Percentiles rank a stretch among this genome's conserved stretches.
Conservation (phyloP, 305 asterid species). For the Fraxinus greggii region DNA sequence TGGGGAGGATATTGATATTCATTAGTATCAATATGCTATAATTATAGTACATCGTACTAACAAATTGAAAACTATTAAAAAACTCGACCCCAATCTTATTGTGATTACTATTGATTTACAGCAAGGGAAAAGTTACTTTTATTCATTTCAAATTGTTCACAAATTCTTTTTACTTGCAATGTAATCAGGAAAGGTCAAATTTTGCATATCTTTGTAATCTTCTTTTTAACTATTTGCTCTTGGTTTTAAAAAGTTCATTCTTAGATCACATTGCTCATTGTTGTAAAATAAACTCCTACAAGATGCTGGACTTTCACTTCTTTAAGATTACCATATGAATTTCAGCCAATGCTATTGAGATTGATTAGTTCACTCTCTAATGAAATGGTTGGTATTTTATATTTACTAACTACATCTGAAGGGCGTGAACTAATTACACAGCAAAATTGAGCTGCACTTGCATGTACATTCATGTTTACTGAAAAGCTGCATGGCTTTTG, state of each 20-base stretch:
- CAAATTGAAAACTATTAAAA: neutral
- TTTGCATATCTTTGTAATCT: neutral
- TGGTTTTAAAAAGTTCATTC: neutral
- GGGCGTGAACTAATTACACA: neutral
- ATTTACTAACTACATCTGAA: neutral
- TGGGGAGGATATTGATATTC: neutral
- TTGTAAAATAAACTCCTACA: neutral
- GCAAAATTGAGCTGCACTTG: neutral
- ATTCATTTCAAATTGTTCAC: neutral
- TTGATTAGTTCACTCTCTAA: neutral
- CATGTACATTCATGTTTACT: neutral
- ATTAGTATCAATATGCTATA: neutral
- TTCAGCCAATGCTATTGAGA: neutral
- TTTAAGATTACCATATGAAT: neutral
- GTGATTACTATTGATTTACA: neutral
- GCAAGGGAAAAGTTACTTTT: neutral
- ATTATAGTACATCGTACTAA: neutral
- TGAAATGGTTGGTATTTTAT: neutral
- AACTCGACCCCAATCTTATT: neutral
- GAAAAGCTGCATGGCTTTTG: neutral
- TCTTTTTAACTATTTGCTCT: neutral
- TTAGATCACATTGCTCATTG: neutral
- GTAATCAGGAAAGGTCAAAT: neutral
- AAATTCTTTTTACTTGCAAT: neutral
- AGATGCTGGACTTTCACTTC: conserved; percentile 5